Evolutionary conservation across 768 basidiomycete genomes (phyloP), one percentile per base, ranked within the genome.

Genomic region (Naganishia vishniacii): DNA sequence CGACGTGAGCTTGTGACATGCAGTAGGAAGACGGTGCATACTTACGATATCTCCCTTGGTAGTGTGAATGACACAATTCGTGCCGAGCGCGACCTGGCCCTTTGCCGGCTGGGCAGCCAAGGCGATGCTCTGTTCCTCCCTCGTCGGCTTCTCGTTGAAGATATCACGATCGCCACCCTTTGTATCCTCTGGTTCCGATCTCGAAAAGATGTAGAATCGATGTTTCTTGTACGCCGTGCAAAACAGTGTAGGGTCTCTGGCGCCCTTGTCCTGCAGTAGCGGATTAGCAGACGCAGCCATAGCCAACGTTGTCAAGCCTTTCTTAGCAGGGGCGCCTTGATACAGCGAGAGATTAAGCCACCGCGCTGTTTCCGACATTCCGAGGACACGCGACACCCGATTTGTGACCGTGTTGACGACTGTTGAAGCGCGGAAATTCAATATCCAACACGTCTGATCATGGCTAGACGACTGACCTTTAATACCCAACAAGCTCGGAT

Each of bases 231-330:
- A 93, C 13, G 89, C 94, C 2, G 91, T 91, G 69, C 89, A 89
- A 75, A 94, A 88, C 31, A 99, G 81, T 0, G 88, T 94, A 7
- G 95, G 94, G 77, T 98, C 94, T 56, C 91, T 81, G 40, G 81
- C 82, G 13, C 83, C 85, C 74, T 88, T 90, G 59, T 88, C 89
- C 12, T 90, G 88, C 9, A 99, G 81, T 28, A 99, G 85, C 0
- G 95, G 95, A 74, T 99, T 99, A 29, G 89, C 85, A 11, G 94
- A 98, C 1, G 95, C 91, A 13, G 87, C 91, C 86, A 97, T 95
- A 0, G 91, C 90, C 85, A 89, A 80, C 1, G 94, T 95, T 3
- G 86, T 88, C 31, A 91, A 56, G 69, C 85, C 83, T 81, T 88
- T 85, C 80, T 93, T 98, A 1, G 87, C 82, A 0, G 94, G 92